These are phyloP conservation scores for Cystobasidium pallidum DNA, from an alignment of 1,284 basidiomycete genomes.

Conservation along the genomic window DNA sequence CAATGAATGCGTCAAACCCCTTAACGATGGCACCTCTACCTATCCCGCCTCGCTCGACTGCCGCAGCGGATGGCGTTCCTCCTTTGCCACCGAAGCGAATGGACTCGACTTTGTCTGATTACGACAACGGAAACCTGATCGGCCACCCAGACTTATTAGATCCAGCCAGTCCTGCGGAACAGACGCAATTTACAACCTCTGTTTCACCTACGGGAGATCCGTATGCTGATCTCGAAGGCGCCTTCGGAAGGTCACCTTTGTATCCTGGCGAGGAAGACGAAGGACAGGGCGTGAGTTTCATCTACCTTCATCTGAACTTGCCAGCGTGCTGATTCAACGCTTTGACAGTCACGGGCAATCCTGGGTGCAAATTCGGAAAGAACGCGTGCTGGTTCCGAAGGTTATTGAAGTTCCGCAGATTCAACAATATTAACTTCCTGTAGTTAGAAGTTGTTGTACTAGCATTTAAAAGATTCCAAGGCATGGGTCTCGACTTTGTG, in stretches of 20 bases:
- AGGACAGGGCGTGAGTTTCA: constrained; percentile 33
- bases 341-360: constrained; percentile 10
- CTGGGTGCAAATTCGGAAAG: background rate
- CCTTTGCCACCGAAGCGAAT: constrained; percentile 40
- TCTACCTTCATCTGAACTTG: background rate
- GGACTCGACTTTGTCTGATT: constrained; percentile 24
- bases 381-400: background rate
- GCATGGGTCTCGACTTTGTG: too few relatives aligned
- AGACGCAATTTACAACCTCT: background rate
- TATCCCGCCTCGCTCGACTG: constrained; percentile 22
- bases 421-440: too few relatives aligned
- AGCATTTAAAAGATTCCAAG: background rate
- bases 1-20: constrained; percentile 50
- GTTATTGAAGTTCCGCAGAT: too few relatives aligned
- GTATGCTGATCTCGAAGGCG: constrained; percentile 24
- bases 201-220: constrained; percentile 26
- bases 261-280: constrained; percentile 32
- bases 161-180: constrained; percentile 25
- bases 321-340: background rate
- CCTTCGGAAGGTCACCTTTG: constrained; percentile 17
- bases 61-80: constrained; percentile 6
- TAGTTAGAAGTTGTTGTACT: constrained; percentile 3
- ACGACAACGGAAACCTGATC: constrained; percentile 10
- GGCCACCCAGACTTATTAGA: constrained; percentile 20
- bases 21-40: constrained; percentile 23